Conservation (phyloP, 257 asterid genomes). For the Datura wrightii region DNA sequence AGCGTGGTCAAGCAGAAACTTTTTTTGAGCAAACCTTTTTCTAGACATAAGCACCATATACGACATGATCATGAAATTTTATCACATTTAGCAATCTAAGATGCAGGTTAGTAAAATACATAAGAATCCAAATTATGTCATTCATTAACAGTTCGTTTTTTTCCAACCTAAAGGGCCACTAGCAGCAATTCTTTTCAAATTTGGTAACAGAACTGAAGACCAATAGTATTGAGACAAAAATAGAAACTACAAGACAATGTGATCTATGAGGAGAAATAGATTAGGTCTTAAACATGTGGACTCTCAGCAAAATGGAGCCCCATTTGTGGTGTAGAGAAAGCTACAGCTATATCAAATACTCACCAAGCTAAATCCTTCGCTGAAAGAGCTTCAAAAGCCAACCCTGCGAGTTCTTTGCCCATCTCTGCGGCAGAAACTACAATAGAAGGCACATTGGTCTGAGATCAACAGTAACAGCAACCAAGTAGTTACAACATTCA, state of each 20-base stretch:
- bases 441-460: conserved; percentile 43
- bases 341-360: conserved; percentile 38
- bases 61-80: not conserved
- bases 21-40: not conserved
- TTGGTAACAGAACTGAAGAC: not conserved
- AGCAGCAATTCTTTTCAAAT: not conserved
- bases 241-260: not conserved
- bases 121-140: not conserved
- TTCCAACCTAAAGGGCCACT: not conserved
- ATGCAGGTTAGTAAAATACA: not conserved
- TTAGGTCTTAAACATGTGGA: not conserved
- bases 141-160: not conserved
- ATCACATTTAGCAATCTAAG: not conserved
- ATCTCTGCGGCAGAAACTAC: conserved; percentile 62
- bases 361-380: conserved; percentile 92
- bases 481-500: not conserved
- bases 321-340: not conserved
- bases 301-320: not conserved
- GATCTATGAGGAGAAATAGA: not conserved
- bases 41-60: not conserved
- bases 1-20: not conserved
- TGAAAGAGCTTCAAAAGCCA: conserved; percentile 87
- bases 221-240: not conserved
- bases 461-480: conserved; percentile 32
- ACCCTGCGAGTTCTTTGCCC: conserved; percentile 62